A percentile compares a stretch with the other conserved stretches of the same genome.
Conservation (phyloP, 225 moss, liverwort and hornwort genomes). For the Polytrichum formosum region DNA sequence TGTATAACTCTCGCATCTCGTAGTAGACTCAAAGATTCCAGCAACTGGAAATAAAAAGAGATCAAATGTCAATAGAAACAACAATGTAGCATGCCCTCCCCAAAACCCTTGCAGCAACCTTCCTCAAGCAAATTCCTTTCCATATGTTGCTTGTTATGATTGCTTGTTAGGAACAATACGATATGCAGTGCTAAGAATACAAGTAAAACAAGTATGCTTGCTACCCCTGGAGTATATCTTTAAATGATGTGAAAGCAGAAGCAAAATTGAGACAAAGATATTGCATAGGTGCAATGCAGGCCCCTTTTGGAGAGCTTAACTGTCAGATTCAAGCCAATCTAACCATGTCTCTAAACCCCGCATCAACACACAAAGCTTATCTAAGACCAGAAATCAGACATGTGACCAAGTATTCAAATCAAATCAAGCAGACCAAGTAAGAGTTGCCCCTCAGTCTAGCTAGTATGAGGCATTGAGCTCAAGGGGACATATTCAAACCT, state of each 20-base stretch:
- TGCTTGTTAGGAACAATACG: no score
- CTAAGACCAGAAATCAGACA: not conserved
- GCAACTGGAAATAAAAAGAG: slow-evolving; percentile 48
- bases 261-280: no score
- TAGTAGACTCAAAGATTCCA: slow-evolving; percentile 69
- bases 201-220: no score
- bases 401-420: not conserved
- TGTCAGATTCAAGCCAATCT: not conserved
- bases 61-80: slow-evolving; percentile 5
- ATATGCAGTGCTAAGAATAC: no score
- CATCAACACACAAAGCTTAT: not conserved
- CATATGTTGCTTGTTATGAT: no score
- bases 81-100: no score
- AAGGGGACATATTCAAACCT: slow-evolving; percentile 39
- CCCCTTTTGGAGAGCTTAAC: no score
- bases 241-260: no score
- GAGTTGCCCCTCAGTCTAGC: not conserved
- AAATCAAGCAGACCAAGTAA: not conserved
- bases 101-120: no score
- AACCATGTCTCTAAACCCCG: not conserved
- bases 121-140: no score
- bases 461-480: not conserved
- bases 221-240: no score
- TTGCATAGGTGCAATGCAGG: no score
- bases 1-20: slow-evolving; percentile 85